Evolutionary conservation across 371 early-diverging fungal species (phyloP).

Genomic region (Capillidium heterosporum): DNA sequence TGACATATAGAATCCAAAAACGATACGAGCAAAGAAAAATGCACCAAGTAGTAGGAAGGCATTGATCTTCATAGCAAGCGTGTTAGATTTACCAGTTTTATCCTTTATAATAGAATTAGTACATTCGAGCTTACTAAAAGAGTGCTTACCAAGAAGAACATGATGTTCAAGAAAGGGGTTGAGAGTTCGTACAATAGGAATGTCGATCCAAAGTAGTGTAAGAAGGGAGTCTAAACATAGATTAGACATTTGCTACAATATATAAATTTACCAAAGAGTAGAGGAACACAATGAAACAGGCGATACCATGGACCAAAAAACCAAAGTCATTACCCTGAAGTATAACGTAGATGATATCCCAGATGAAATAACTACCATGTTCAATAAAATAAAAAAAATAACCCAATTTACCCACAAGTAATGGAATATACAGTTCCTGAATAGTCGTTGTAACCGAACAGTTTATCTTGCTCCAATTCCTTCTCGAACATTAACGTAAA

Average conservation of each 20-base stretch:
- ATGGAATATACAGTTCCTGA: constrained; percentile 60
- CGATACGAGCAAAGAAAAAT: constrained; percentile 61
- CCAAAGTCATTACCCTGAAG: constrained; percentile 42
- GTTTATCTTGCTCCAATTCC: constrained; percentile 34
- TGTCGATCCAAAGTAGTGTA: constrained; percentile 68
- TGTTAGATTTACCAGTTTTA: constrained; percentile 59
- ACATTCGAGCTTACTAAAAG: not conserved
- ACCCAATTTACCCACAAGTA: constrained; percentile 48
- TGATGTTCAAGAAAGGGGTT: constrained; percentile 79
- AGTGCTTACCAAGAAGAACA: constrained; percentile 63
- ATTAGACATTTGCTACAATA: not conserved
- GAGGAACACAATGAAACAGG: constrained; percentile 55
- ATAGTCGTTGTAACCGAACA: constrained; percentile 56
- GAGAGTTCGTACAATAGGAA: constrained; percentile 81
- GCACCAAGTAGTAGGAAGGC: constrained; percentile 46
- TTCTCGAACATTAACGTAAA: constrained; percentile 42
- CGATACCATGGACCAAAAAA: constrained; percentile 66
- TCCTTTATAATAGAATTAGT: constrained; percentile 21
- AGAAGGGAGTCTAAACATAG: constrained; percentile 43
- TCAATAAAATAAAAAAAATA: not conserved
- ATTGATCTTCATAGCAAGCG: constrained; percentile 55
- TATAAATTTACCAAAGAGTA: constrained; percentile 39
- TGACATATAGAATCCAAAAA: constrained; percentile 33
- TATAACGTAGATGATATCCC: constrained; percentile 60
- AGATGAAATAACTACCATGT: constrained; percentile 59